Evolutionary conservation across 176 grass and related monocot genomes (phyloP).

Genomic region (Ampelocalamus luodianensis): DNA sequence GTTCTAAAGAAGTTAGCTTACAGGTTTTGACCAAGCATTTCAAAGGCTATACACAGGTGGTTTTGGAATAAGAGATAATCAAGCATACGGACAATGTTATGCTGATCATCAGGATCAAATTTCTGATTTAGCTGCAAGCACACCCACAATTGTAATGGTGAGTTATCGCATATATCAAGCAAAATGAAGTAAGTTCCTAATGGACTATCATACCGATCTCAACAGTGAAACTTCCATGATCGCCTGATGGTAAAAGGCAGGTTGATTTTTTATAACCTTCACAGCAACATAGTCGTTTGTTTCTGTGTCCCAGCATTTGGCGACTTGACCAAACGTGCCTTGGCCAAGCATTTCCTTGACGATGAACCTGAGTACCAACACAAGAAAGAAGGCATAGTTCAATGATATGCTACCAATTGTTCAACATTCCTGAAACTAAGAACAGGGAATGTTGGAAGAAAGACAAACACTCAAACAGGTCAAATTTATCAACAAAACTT

Average conservation of each 20-base stretch:
- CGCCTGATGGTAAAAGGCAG: conserved; percentile 90
- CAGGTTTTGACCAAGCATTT: conserved; percentile 98
- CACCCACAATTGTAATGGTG: conserved; percentile 17
- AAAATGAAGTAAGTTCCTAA: conserved; percentile 33
- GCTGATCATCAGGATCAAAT: conserved; percentile 83
- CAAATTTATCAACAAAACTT: conserved; percentile 29
- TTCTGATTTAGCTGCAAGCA: conserved; percentile 87
- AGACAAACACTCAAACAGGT: not conserved
- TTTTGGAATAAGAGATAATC: conserved; percentile 82
- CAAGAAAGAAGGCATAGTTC: conserved; percentile 37
- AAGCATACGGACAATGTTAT: conserved; percentile 97
- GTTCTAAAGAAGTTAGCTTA: conserved; percentile 52
- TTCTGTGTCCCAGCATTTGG: conserved; percentile 86
- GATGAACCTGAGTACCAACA: conserved; percentile 63
- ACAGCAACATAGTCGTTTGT: conserved; percentile 84
- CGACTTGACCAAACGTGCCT: conserved; percentile 98
- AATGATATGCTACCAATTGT: conserved; percentile 30
- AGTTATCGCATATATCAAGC: not conserved
- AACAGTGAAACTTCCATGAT: conserved; percentile 81
- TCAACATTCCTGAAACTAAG: conserved; percentile 9
- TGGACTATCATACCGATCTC: conserved; percentile 61
- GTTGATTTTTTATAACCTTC: conserved; percentile 99
- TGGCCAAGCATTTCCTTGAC: conserved; percentile 99
- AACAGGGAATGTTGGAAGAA: not conserved
- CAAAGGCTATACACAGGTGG: conserved; percentile 96